phyloP scores from a whole-genome alignment of 768 basidiomycete genomes.

The Clavulina sp. region DNA sequence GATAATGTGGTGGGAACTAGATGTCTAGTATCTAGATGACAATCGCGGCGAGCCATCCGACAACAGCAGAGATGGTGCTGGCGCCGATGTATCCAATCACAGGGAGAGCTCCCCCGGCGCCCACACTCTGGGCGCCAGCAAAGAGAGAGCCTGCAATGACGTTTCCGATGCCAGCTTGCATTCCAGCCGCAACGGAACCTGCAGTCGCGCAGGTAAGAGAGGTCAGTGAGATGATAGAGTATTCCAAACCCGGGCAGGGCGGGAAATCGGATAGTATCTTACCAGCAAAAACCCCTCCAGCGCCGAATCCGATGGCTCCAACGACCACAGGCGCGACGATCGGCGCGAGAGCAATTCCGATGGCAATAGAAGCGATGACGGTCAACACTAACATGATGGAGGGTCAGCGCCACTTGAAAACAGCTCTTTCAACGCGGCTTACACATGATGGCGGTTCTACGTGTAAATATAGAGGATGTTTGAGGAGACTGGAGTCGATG shows the following conservation, averaged over 20 bases:
- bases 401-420: too few relatives aligned
- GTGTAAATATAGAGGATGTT: too few relatives aligned
- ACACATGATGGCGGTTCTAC: too few relatives aligned
- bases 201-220: background rate
- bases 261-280: background rate
- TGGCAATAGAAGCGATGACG: too few relatives aligned
- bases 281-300: slow-evolving; percentile 8
- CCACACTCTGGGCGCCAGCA: slow-evolving; percentile 11
- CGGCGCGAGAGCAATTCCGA: background rate
- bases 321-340: background rate
- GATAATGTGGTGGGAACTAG: too few relatives aligned
- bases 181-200: slow-evolving; percentile 15
- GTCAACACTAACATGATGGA: too few relatives aligned
- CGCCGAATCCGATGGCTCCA: slow-evolving; percentile 3
- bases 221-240: background rate
- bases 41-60: too few relatives aligned
- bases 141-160: slow-evolving; percentile 14
- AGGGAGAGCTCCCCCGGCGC: background rate
- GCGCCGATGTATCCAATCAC: background rate
- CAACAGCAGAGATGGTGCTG: background rate
- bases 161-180: slow-evolving; percentile 15
- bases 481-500: too few relatives aligned
- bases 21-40: too few relatives aligned
- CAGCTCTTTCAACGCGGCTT: too few relatives aligned
- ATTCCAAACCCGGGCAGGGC: background rate